Conservation (phyloP, 257 asterid genomes). For the Thymus mandschuricus region DNA sequence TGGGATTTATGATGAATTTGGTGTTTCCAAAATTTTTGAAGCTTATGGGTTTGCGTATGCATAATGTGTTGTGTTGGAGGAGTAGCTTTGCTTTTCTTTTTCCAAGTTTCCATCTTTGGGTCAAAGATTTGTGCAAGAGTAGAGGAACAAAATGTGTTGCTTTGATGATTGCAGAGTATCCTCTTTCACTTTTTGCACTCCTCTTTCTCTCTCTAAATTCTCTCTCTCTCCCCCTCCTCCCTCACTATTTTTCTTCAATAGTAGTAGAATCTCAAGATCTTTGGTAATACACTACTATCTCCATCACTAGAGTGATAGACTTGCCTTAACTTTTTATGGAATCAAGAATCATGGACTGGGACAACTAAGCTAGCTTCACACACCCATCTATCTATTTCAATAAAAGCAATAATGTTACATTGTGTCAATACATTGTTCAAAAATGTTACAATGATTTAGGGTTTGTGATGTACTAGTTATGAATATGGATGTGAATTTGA, state of each 20-base stretch:
- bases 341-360: slow-evolving; percentile 41
- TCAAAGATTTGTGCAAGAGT: slow-evolving; percentile 67
- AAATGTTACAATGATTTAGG: not conserved
- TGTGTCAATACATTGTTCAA: not conserved
- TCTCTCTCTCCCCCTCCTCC: slow-evolving; percentile 14
- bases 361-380: slow-evolving; percentile 18
- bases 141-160: slow-evolving; percentile 58
- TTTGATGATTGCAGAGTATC: slow-evolving; percentile 74
- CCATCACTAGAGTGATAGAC: slow-evolving; percentile 29
- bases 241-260: no score
- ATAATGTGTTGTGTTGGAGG: slow-evolving; percentile 4
- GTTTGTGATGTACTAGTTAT: no score
- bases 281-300: slow-evolving; percentile 22
- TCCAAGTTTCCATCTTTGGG: slow-evolving; percentile 64
- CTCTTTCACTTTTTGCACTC: slow-evolving; percentile 54
- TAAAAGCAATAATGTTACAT: slow-evolving; percentile 19
- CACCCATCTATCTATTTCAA: slow-evolving; percentile 23
- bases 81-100: slow-evolving; percentile 41
- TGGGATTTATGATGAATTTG: not conserved
- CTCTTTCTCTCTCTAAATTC: slow-evolving; percentile 21
- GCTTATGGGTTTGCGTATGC: slow-evolving; percentile 10
- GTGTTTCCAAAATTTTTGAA: not conserved
- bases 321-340: slow-evolving; percentile 34
- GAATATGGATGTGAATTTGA: not conserved
- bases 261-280: slow-evolving; percentile 46